Base-by-base conservation (phyloP, 129 eudicot species). In the Saposhnikovia divaricata region DNA sequence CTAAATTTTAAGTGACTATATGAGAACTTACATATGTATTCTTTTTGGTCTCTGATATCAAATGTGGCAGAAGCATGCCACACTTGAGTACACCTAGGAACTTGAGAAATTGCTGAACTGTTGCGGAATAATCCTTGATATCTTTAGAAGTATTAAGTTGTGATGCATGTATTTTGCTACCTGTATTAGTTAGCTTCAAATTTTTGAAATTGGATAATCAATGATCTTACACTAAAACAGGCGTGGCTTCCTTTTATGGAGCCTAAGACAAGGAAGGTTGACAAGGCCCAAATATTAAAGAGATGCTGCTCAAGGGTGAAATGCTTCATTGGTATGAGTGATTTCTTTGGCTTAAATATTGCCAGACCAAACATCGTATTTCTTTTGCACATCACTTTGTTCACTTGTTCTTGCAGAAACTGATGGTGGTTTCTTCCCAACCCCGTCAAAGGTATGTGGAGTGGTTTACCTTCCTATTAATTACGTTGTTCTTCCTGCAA, bases 401-500 rank as follows among this genome's bases (percentile, higher is more conserved):
- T 68, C 45, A 77, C 39, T 70, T 85, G 74, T 57, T 75, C 74
- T 76, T 88, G 87, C 89, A 91, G 98, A 93, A 25, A 91, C 93
- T 38, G 98, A 93, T 86, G 90, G 93, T 84, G 98, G 98, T 77
- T 93, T 93, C 83, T 85, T 72, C 76, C 98, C 98, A 81, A 93
- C 91, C 51, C 88, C 95, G 6, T 91, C 91, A 28, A 93, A 93
- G 96, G 98, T 89, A 87, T 44, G 61, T 43, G 27, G 66, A 44
- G 63, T 72, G 14, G 48, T 65, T 70, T 72, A 43, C 66, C 6
- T 57, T 43, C 47, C 51, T 76, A n/a, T 40, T n/a, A 15, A 10
- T 45, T 50, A 25, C 61, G 14, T 47, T n/a, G 23, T 12, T 2
- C 19, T 25, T 14, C 23, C 47, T 12, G 43, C 50, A 31, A 50